These are phyloP conservation scores for Phaffomyces opuntiae DNA, from an alignment of 805 yeast genomes.

Conservation along the genomic window DNA sequence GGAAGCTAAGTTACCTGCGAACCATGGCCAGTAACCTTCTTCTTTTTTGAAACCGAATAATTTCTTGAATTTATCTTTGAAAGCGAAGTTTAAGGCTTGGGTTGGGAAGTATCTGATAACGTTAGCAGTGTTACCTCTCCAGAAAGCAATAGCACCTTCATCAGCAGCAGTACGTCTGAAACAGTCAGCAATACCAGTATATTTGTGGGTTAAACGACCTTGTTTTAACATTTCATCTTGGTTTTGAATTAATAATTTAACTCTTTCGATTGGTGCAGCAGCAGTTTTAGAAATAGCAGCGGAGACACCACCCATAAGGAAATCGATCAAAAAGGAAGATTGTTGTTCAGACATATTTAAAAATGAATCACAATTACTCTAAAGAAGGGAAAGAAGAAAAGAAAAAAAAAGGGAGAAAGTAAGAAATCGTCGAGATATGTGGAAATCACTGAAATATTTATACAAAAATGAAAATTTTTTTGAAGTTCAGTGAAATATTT, in stretches of 20 bases:
- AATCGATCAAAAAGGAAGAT: slow-evolving; percentile 53
- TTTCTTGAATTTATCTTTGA: slow-evolving; percentile 95
- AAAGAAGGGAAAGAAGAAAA: neutral
- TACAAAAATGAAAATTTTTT: no score
- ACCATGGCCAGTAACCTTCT: slow-evolving; percentile 89
- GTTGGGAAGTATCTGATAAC: slow-evolving; percentile 99
- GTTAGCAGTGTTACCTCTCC: slow-evolving; percentile 99
- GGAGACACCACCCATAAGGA: slow-evolving; percentile 98
- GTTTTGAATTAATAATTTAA: slow-evolving; percentile 91
- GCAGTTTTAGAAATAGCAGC: slow-evolving; percentile 98
- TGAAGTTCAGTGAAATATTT: no score
- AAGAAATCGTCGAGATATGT: no score
- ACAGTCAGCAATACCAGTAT: slow-evolving; percentile 89
- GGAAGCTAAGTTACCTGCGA: slow-evolving; percentile 96
- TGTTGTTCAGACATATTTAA: slow-evolving; percentile 25
- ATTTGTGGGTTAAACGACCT: slow-evolving; percentile 83
- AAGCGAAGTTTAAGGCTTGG: slow-evolving; percentile 97
- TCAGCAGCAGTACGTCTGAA: slow-evolving; percentile 91
- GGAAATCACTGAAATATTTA: no score
- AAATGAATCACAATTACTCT: neutral
- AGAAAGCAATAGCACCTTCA: slow-evolving; percentile 89
- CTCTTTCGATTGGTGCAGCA: slow-evolving; percentile 97
- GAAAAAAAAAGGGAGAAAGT: neutral
- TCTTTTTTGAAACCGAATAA: slow-evolving; percentile 97
- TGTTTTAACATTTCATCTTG: slow-evolving; percentile 98